phyloP scores from a whole-genome alignment of 2,329 filamentous ascomycete species.

The Alternaria sp. region DNA sequence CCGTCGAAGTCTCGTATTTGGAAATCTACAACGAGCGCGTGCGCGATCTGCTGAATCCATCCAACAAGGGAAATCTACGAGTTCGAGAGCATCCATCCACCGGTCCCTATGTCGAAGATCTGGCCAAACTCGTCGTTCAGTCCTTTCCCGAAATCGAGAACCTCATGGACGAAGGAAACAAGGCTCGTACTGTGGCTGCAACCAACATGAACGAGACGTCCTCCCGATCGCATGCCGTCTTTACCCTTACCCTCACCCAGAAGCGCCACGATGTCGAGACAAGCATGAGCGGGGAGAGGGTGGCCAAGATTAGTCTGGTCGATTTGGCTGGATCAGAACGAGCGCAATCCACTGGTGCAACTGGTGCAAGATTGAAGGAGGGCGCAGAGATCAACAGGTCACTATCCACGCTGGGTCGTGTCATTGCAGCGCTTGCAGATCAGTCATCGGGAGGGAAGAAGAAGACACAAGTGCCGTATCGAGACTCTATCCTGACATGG shows the following conservation, averaged over 20 bases:
- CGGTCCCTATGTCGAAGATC: constrained; percentile 96
- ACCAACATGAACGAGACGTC: constrained; percentile 99
- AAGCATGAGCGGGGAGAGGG: constrained; percentile 97
- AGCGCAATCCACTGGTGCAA: constrained; percentile 96
- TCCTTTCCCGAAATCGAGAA: constrained; percentile 96
- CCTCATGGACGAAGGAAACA: constrained; percentile 99
- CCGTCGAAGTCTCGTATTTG: constrained; percentile 96
- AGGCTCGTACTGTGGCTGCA: constrained; percentile 94
- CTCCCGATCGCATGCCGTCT: constrained; percentile 97
- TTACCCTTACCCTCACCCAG: constrained; percentile 94
- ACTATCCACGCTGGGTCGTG: constrained; percentile 92
- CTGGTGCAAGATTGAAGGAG: constrained; percentile 93
- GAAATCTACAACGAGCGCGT: constrained; percentile 99
- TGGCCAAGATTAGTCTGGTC: constrained; percentile 96
- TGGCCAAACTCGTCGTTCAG: constrained; percentile 92
- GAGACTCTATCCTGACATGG: constrained; percentile 97
- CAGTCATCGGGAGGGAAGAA: constrained; percentile 81
- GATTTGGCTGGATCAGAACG: constrained; percentile 97
- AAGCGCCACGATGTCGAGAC: constrained; percentile 91
- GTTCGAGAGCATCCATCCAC: constrained; percentile 98
- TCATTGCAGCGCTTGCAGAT: constrained; percentile 95
- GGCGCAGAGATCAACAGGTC: constrained; percentile 99
- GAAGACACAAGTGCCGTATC: constrained; percentile 86
- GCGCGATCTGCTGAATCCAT: constrained; percentile 91
- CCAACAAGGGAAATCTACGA: constrained; percentile 95